phyloP scores from a whole-genome alignment of 2,329 filamentous ascomycete species.

The Cladorrhinum sp. region DNA sequence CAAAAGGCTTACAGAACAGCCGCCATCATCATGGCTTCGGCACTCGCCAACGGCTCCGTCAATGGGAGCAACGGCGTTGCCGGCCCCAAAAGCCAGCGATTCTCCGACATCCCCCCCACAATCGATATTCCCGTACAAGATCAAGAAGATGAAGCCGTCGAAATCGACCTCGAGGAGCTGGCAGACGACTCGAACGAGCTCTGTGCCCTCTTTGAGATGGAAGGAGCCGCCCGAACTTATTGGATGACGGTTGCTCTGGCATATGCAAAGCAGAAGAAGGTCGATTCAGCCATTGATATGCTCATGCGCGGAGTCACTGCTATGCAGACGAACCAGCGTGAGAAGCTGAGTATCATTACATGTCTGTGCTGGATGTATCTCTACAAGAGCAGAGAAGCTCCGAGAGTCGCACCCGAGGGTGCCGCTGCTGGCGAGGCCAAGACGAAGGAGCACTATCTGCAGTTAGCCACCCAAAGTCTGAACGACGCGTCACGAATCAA shows the following conservation, averaged over 20 bases:
- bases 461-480: slow-evolving; percentile 82
- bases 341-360: slow-evolving; percentile 80
- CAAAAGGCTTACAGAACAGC: not conserved
- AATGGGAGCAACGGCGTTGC: slow-evolving; percentile 40
- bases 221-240: slow-evolving; percentile 83
- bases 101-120: slow-evolving; percentile 61
- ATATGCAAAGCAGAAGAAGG: slow-evolving; percentile 92
- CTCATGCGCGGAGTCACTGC: slow-evolving; percentile 71
- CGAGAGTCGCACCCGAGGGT: slow-evolving; percentile 60
- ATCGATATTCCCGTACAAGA: slow-evolving; percentile 67
- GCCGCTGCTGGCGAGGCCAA: slow-evolving; percentile 67
- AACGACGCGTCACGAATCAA: slow-evolving; percentile 96
- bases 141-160: slow-evolving; percentile 72
- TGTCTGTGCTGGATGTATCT: slow-evolving; percentile 90
- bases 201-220: slow-evolving; percentile 91
- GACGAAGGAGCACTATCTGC: slow-evolving; percentile 91
- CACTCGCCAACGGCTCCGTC: slow-evolving; percentile 15
- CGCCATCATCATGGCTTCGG: slow-evolving; percentile 15
- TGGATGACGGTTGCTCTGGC: slow-evolving; percentile 98
- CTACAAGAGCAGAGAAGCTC: slow-evolving; percentile 81
- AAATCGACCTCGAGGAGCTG: slow-evolving; percentile 87
- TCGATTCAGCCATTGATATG: slow-evolving; percentile 77
- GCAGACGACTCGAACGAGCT: slow-evolving; percentile 93
- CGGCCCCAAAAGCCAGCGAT: slow-evolving; percentile 53
- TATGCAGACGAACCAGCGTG: slow-evolving; percentile 68